Conservation (phyloP, 768 basidiomycete species). For the Psilocybe sp. region DNA sequence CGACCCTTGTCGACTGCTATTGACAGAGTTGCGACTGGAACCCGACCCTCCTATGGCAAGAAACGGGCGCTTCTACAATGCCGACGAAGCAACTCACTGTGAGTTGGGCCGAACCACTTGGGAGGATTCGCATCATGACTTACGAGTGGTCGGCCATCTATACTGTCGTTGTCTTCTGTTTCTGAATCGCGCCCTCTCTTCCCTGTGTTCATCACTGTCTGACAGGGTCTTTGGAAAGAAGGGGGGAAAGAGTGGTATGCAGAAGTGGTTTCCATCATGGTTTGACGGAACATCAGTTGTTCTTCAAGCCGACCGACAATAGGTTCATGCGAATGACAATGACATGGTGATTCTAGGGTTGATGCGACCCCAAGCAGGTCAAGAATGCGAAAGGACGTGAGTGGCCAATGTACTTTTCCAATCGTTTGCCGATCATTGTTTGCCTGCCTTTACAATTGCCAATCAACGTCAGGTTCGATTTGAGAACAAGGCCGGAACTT, state of each 20-base stretch:
- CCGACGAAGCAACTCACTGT: not conserved
- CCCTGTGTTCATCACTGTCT: slow-evolving; percentile 17
- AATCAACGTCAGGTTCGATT: too few species aligned
- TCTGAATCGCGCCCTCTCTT: slow-evolving; percentile 68
- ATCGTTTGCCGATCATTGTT: too few species aligned
- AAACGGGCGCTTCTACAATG: slow-evolving; percentile 55
- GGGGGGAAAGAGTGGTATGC: slow-evolving; percentile 31
- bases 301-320: not conserved
- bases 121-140: not conserved
- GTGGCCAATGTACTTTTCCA: not conserved
- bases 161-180: slow-evolving; percentile 27
- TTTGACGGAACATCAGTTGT: slow-evolving; percentile 18
- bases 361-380: not conserved
- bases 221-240: slow-evolving; percentile 34
- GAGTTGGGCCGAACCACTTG: not conserved
- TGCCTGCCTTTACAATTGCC: too few species aligned
- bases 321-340: slow-evolving; percentile 6
- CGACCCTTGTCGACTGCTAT: slow-evolving; percentile 40
- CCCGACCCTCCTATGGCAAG: slow-evolving; percentile 27
- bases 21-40: slow-evolving; percentile 22
- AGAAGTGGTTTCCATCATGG: slow-evolving; percentile 53
- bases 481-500: too few species aligned
- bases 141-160: slow-evolving; percentile 53
- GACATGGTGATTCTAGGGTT: slow-evolving; percentile 3
- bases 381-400: slow-evolving; percentile 2